phyloP scores from a whole-genome alignment of 1,284 basidiomycete species.

The Fomitopsis pinicola region DNA sequence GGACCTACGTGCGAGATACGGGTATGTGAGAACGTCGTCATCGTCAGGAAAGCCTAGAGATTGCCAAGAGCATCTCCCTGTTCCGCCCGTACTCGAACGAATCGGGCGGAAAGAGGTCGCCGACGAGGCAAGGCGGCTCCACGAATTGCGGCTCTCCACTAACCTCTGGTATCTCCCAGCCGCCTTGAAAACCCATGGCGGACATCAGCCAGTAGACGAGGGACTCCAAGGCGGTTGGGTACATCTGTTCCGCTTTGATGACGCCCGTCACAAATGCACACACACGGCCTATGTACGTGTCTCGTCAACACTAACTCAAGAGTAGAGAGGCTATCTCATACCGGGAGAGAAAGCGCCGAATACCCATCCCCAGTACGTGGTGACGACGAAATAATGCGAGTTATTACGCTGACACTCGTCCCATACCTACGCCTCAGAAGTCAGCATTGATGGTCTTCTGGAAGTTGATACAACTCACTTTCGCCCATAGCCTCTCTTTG shows the following conservation, averaged over 20 bases:
- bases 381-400: slow-evolving; percentile 63
- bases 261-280: slow-evolving; percentile 17
- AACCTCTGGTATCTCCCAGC: slow-evolving; percentile 27
- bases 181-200: slow-evolving; percentile 17
- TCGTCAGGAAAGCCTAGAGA: slow-evolving; percentile 26
- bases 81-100: slow-evolving; percentile 16
- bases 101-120: slow-evolving; percentile 33
- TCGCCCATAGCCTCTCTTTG: slow-evolving; percentile 58
- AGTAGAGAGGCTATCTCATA: slow-evolving; percentile 23
- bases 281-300: slow-evolving; percentile 44
- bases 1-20: slow-evolving; percentile 33
- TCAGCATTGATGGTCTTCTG: neutral
- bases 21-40: slow-evolving; percentile 11
- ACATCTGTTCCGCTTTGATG: slow-evolving; percentile 3
- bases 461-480: slow-evolving; percentile 36
- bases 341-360: slow-evolving; percentile 67
- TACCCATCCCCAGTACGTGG: slow-evolving; percentile 66
- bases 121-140: slow-evolving; percentile 37
- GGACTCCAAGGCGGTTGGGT: slow-evolving; percentile 23
- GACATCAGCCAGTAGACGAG: slow-evolving; percentile 28
- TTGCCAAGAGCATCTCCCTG: slow-evolving; percentile 29
- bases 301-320: neutral
- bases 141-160: slow-evolving; percentile 20
- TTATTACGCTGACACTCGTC: slow-evolving; percentile 52
- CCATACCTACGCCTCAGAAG: slow-evolving; percentile 45